Evolutionary conservation across 768 basidiomycete species (phyloP).

Genomic region (Grammothele lineata): DNA sequence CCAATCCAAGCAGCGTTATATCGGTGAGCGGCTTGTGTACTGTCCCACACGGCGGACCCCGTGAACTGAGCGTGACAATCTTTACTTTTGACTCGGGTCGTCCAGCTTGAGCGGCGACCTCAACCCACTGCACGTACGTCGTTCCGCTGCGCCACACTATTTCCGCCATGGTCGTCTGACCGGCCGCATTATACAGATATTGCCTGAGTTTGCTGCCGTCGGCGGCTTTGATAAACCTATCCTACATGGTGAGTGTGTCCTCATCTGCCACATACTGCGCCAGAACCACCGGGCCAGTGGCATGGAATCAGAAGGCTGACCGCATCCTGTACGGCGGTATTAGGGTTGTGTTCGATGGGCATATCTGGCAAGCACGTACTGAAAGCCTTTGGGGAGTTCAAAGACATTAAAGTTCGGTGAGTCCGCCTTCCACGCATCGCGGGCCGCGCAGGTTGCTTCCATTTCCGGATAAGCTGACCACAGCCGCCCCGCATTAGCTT

Average conservation of each 20-base stretch:
- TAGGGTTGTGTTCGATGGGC: constrained; percentile 87
- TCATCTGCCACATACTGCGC: no score
- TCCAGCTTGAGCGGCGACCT: constrained; percentile 81
- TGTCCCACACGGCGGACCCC: background rate
- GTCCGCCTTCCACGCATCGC: constrained; percentile 21
- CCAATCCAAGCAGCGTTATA: constrained; percentile 87
- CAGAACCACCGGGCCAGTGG: no score
- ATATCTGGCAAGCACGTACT: constrained; percentile 90
- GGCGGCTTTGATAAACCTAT: constrained; percentile 95
- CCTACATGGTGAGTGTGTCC: constrained; percentile 48
- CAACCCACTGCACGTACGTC: constrained; percentile 79
- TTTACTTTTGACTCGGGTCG: background rate
- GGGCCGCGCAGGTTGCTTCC: no score
- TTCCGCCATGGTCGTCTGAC: constrained; percentile 1
- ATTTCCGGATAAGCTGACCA: no score
- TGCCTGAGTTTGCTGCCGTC: constrained; percentile 89
- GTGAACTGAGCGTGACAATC: background rate
- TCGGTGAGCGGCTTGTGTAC: constrained; percentile 44
- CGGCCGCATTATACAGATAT: constrained; percentile 43
- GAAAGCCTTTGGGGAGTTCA: constrained; percentile 79
- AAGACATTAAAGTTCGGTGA: constrained; percentile 93
- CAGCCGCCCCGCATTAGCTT: constrained; percentile 57
- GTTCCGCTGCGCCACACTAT: background rate
- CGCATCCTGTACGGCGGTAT: background rate
- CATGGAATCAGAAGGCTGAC: no score